phyloP scores from a whole-genome alignment of 345 rosid species.

The Eutrema yunnanense region DNA sequence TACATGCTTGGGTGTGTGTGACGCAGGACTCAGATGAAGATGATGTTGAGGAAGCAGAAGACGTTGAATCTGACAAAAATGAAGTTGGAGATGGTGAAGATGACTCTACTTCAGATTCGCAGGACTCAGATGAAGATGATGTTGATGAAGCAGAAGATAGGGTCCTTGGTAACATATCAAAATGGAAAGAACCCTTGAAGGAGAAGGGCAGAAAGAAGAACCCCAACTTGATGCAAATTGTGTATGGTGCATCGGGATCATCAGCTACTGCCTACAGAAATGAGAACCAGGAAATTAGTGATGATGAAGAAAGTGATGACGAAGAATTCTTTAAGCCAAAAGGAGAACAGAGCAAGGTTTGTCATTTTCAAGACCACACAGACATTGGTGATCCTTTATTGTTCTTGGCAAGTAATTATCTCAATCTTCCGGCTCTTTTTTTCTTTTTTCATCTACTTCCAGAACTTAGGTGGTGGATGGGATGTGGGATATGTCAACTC shows the following conservation, averaged over 20 bases:
- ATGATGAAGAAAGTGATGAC: constrained; percentile 54
- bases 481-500: constrained; percentile 36
- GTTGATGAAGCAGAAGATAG: constrained; percentile 27
- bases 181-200: constrained; percentile 72
- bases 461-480: constrained; percentile 46
- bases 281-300: constrained; percentile 41
- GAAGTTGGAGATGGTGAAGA: constrained; percentile 11
- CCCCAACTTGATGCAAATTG: constrained; percentile 69
- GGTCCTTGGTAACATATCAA: constrained; percentile 65
- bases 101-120: neutral
- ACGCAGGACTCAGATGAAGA: constrained; percentile 43
- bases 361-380: constrained; percentile 1
- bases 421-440: neutral
- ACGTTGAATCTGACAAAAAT: constrained; percentile 8
- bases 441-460: constrained; percentile 17
- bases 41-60: constrained; percentile 12
- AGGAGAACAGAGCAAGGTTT: constrained; percentile 67
- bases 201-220: constrained; percentile 50
- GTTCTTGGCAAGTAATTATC: neutral
- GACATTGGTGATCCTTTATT: neutral
- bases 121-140: constrained; percentile 7
- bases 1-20: constrained; percentile 8
- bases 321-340: constrained; percentile 88
- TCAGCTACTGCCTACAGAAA: constrained; percentile 24
- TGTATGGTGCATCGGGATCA: constrained; percentile 59